Base-by-base conservation (phyloP, 495 filamentous ascomycete species). In the Aspergillus carlsbadensis region DNA sequence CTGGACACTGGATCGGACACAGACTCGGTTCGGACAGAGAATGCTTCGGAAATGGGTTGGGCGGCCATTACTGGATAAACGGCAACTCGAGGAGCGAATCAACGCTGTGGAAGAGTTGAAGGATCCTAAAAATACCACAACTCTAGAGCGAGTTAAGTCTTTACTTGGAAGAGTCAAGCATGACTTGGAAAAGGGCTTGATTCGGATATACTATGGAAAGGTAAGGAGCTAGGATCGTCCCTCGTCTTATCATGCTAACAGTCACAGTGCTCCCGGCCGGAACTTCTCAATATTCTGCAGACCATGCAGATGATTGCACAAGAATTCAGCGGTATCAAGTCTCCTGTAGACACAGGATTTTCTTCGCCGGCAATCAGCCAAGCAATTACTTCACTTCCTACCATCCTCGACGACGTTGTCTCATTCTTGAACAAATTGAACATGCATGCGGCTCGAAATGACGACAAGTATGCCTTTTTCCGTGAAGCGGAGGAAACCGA, bases 401-500 rank as follows among this genome's bases (percentile, higher is more conserved):
- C 78, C 2, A 94, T 99, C 36, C 69, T 80, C 11, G 77, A 86
- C 0, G 83, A 84, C 36, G 81, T 98, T 2, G 75, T 85, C 17
- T 77, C 68, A 2, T 92, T 87, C 58, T 81, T 99, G 14, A 87
- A 95, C 56, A 85, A 85, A 57, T 94, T 99, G 69, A 96, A 95
- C 58, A 72, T 85, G 43, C 78, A 93, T 61, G 90, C 95, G 0
- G 94, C 94, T 0, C 84, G 81, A 37, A 84, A 81, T 10, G 88
- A 98, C 64, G 92, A 99, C 71, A 96, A 96, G 59, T 97, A 96
- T 65, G 70, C 80, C 8, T 99, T 99, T 75, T 98, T 99, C 71
- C 83, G 88, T 2, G 89, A 96, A 54, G 83, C 87, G 3, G 79
- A 90, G 46, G 93, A 96, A 65, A 90, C 85, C 1, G 91, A 96